Evolutionary conservation across 2,329 filamentous ascomycete genomes (phyloP).

Genomic region (Phyllosticta citriasiana): DNA sequence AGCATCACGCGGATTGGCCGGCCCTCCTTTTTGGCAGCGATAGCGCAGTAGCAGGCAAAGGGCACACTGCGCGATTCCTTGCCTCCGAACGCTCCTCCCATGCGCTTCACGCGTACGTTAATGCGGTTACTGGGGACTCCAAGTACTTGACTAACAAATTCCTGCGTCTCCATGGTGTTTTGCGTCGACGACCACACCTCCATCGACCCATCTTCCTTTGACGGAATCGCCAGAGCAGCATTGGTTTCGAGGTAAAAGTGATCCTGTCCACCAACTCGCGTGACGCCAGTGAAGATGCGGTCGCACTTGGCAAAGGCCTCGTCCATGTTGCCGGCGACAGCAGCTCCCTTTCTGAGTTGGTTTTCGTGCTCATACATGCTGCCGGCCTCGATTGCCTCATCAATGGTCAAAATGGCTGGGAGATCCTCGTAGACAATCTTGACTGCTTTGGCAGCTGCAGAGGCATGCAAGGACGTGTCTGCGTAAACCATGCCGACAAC

Average conservation of each 20-base stretch:
- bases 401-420: constrained; percentile 79
- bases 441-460: constrained; percentile 72
- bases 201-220: constrained; percentile 84
- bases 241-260: constrained; percentile 96
- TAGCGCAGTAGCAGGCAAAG: constrained; percentile 69
- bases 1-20: constrained; percentile 86
- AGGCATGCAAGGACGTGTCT: constrained; percentile 63
- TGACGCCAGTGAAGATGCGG: constrained; percentile 70
- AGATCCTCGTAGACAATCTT: constrained; percentile 82
- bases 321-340: constrained; percentile 44
- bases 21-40: constrained; percentile 74
- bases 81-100: constrained; percentile 78
- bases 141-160: constrained; percentile 71
- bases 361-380: constrained; percentile 76
- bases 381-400: constrained; percentile 80
- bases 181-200: constrained; percentile 56
- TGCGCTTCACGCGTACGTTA: constrained; percentile 76
- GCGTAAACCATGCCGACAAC: constrained; percentile 84
- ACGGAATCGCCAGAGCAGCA: constrained; percentile 72
- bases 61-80: constrained; percentile 84
- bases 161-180: constrained; percentile 31
- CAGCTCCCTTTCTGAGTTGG: constrained; percentile 66
- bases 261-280: constrained; percentile 87
- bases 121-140: constrained; percentile 80
- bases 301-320: constrained; percentile 68